Conservation (phyloP, 2,329 filamentous ascomycete species). For the Fusarium sp. region DNA sequence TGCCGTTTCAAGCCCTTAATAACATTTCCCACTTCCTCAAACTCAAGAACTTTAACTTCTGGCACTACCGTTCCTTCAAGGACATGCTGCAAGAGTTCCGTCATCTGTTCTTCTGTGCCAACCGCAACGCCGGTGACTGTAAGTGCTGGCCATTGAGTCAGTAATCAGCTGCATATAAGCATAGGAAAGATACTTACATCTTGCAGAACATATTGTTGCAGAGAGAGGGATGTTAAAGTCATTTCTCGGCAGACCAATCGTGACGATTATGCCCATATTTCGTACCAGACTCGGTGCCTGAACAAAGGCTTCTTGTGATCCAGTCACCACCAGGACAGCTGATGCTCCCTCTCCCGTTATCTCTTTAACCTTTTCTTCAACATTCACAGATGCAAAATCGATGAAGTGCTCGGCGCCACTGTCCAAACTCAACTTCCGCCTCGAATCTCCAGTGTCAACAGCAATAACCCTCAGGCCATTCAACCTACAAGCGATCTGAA, state of each 20-base stretch:
- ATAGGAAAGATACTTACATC: neutral
- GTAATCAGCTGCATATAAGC: fast-evolving
- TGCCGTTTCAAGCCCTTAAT: conserved; percentile 14
- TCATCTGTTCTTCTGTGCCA: conserved; percentile 34
- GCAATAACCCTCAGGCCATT: conserved; percentile 39
- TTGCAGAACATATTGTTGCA: conserved; percentile 34
- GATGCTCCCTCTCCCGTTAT: conserved; percentile 42
- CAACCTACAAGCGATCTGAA: conserved; percentile 42
- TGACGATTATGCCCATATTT: conserved; percentile 40
- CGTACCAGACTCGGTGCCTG: conserved; percentile 35
- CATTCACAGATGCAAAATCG: conserved; percentile 37
- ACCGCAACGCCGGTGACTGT: conserved; percentile 28
- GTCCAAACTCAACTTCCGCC: conserved; percentile 31
- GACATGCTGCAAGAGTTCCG: conserved; percentile 11
- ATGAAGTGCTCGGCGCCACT: conserved; percentile 42
- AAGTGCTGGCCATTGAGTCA: neutral
- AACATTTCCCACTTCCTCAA: conserved; percentile 4
- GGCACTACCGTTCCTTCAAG: conserved; percentile 3
- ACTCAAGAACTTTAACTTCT: neutral
- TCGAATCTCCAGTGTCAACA: conserved; percentile 38
- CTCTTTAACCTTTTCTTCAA: conserved; percentile 30
- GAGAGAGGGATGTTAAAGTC: conserved; percentile 41
- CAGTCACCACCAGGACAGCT: conserved; percentile 40
- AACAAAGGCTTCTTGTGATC: conserved; percentile 36
- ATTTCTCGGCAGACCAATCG: conserved; percentile 39